Evolutionary conservation across 352 stramenopile species (phyloP).

Genomic region (Nothophytophthora sp.): DNA sequence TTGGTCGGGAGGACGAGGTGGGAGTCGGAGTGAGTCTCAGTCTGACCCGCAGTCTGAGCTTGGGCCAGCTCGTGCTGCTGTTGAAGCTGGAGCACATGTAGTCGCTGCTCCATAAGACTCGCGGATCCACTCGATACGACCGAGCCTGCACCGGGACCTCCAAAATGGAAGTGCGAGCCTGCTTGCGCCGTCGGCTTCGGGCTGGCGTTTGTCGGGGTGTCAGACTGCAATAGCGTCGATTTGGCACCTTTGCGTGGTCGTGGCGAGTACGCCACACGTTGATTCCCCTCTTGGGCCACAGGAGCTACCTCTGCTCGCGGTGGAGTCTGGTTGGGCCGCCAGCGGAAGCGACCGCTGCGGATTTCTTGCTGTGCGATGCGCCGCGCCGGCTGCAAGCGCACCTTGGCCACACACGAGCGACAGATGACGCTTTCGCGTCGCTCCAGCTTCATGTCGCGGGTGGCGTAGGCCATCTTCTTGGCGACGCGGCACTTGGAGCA

Average conservation of each 20-base stretch:
- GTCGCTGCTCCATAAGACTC: constrained; percentile 1
- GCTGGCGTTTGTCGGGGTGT: too few relatives aligned
- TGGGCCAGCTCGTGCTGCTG: constrained; percentile 13
- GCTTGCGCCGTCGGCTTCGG: constrained; percentile 1
- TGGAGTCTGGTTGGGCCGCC: neutral
- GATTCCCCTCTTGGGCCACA: neutral
- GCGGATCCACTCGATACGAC: neutral
- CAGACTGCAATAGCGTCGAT: too few relatives aligned
- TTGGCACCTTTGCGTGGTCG: too few relatives aligned
- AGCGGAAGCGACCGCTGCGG: constrained; percentile 13
- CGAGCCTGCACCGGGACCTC: neutral
- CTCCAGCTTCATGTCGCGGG: constrained; percentile 28
- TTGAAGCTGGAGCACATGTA: constrained; percentile 13
- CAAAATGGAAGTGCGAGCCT: constrained; percentile 8
- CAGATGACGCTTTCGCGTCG: constrained; percentile 32
- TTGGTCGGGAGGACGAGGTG: constrained; percentile 5
- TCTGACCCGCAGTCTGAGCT: neutral
- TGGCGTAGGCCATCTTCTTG: constrained; percentile 37
- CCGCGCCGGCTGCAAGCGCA: constrained; percentile 22
- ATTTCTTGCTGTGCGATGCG: constrained; percentile 33
- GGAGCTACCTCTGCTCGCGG: neutral
- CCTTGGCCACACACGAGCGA: constrained; percentile 30
- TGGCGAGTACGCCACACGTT: too few relatives aligned
- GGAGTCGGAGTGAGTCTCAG: neutral
- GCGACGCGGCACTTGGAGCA: constrained; percentile 40